Conservation (phyloP, 768 basidiomycete genomes). For the Collybiopsis confluens region DNA sequence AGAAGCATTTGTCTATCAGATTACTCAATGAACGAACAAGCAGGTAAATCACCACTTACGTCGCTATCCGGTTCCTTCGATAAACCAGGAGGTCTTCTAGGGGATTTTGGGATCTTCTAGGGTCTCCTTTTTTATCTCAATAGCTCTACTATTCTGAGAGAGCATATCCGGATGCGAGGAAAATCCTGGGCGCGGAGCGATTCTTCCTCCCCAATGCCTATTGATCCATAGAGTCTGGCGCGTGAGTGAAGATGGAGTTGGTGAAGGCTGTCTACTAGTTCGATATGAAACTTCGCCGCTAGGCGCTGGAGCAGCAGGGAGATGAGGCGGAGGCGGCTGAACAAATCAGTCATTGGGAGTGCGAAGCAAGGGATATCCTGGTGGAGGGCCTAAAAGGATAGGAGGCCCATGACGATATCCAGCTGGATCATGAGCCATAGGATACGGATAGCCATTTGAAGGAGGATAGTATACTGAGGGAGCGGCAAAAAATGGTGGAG, state of each 20-base stretch:
- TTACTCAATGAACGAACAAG: neutral
- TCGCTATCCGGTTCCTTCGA: neutral
- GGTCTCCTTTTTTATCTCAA: constrained; percentile 12
- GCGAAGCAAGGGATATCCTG: neutral
- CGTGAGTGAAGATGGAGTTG: neutral
- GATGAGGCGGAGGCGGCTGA: neutral
- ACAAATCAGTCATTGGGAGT: constrained; percentile 1
- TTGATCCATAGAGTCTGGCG: constrained; percentile 18
- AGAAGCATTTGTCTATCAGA: neutral
- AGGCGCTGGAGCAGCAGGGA: too few relatives aligned
- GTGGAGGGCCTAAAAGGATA: neutral
- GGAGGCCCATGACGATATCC: neutral
- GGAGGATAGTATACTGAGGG: neutral
- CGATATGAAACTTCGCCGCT: neutral
- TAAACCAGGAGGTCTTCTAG: neutral
- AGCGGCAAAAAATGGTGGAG: neutral
- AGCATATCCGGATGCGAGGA: constrained; percentile 30
- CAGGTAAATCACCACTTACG: neutral
- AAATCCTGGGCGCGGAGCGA: constrained; percentile 39
- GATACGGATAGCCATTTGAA: constrained; percentile 4
- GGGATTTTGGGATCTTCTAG: constrained; percentile 6
- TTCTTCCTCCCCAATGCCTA: constrained; percentile 36
- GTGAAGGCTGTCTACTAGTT: neutral
- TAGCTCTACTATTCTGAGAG: constrained; percentile 11
- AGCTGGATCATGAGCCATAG: neutral